Evolutionary conservation across 805 yeast genomes (phyloP), one percentile per base, ranked within the genome.

Genomic region (Candida loeiensis): DNA sequence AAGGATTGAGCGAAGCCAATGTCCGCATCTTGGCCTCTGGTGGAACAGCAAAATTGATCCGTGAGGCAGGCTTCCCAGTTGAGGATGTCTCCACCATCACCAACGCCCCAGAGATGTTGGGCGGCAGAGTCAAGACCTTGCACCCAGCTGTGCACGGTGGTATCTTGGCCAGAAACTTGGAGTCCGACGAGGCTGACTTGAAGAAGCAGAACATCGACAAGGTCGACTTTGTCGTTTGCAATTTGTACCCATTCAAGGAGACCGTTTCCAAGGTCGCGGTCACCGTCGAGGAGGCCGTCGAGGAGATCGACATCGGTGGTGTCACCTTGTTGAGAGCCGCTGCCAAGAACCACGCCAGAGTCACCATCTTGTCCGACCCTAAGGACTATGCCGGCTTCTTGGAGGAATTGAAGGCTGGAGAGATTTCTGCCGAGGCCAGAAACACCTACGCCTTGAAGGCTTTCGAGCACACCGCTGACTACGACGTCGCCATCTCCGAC

Each of bases 91-190:
- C 95, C 29, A 63, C 93, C 44, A 88, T 93, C 63, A 93, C 99
- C 26, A 96, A 93, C 59, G 98, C 98, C 29, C 99, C 99, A 39
- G 99, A 93, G 69, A 93, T 93, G 96, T 76, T 93, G 53, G 96
- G 97, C 48, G 99, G 99, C 49, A 80, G 99, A 69, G 99, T 93
- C 54, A 93, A 93, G 74, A 93, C 99, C 45, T 75, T 93, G 55
- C 99, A 93, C 64, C 99, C 99, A 29, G 99, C 98, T 21, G 96
- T 93, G 46, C 99, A 93, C 64, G 99, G 96, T 55, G 95, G 95
- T 64, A 93, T 93, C 56, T 77, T 93, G 53, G 98, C 99, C 38
- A 81, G 98, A 72, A 79, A 93, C 69, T 76, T 88, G 63, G 95
- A 85, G 54, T 73, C 85, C 48, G 99, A 93, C 67, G 95, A 89